Base-by-base conservation (phyloP, 805 yeast genomes). In the Kodamaea jinghongensis region DNA sequence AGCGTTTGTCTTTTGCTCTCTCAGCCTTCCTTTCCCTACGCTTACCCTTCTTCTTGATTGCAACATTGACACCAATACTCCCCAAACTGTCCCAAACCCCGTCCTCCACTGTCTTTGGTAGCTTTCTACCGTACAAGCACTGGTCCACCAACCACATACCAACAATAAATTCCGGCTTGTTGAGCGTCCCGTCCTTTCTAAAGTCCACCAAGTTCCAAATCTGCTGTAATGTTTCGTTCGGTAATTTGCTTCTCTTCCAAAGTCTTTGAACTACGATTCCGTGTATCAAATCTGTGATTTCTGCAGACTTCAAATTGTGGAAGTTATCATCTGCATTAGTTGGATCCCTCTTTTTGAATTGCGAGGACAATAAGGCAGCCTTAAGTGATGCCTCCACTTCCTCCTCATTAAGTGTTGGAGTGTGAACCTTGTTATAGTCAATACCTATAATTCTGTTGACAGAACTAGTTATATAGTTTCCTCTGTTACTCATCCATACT, bases 131-230 rank as follows among this genome's bases (percentile, higher is more conserved):
- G 56, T 91, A 93, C 10, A 93, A 69, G 56, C 96, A 86, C 62
- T 93, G 99, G 60, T 93, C 99, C 2, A 93, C 90, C 4, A 90
- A 63, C 99, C 99, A 93, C 85, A 86, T 90, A 0, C 99, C 99
- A n/a, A 90, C 91, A 23, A 91, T 65, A 52, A 93, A 93, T 47
- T 90, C 91, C 27, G 80, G 82, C 45, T 86, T 77, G 49, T 81
- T 83, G 39, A 93, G 65, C 1, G 86, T 77, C 0, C 96, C 95
- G 56, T 85, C 93, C 33, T 67, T 60, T 48, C 80, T 59, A 40
- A 63, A 72, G 55, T 76, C 87, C 4, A 90, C 91, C 51, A 83
- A 68, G 34, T 79, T 76, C 88, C 88, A 87, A 20, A 82, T 81
- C 35, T 77, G 74, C 16, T 65, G 68, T 23, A 70, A 51, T 0